phyloP scores from a whole-genome alignment of 2,329 filamentous ascomycete species.

The Sporothrix protearum region DNA sequence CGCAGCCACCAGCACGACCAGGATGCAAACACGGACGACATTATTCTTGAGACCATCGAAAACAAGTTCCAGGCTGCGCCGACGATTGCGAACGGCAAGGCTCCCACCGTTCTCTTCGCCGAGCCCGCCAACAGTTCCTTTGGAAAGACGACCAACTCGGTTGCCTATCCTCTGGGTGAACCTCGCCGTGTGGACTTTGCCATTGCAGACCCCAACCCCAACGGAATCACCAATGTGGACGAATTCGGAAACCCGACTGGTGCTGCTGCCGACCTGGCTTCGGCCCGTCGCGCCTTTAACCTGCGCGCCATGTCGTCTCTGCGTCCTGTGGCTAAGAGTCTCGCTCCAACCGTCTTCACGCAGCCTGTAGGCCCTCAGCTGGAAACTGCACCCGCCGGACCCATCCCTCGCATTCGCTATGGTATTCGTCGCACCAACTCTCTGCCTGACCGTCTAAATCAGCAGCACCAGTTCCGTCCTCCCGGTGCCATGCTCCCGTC shows the following conservation, averaged over 20 bases:
- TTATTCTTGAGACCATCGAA: conserved; percentile 34
- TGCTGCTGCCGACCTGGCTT: conserved; percentile 35
- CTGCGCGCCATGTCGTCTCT: conserved; percentile 61
- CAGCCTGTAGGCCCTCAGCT: conserved; percentile 39
- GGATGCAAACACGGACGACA: conserved; percentile 32
- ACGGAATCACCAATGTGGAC: conserved; percentile 23
- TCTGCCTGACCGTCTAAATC: conserved; percentile 64
- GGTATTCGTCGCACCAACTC: conserved; percentile 72
- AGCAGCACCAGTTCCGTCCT: conserved; percentile 42
- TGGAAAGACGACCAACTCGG: neutral
- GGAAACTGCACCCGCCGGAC: conserved; percentile 39
- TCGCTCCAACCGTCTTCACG: conserved; percentile 69
- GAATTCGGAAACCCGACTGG: conserved; percentile 15
- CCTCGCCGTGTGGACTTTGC: conserved; percentile 45
- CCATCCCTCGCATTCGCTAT: conserved; percentile 56
- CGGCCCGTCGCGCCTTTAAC: conserved; percentile 49
- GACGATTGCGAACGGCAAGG: neutral
- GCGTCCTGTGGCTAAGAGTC: conserved; percentile 59
- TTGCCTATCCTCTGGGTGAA: conserved; percentile 26
- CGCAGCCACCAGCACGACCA: conserved; percentile 35
- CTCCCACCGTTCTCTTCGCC: neutral
- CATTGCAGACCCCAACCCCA: conserved; percentile 33
- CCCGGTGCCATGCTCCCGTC: conserved; percentile 51
- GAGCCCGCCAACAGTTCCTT: neutral
- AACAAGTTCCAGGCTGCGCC: neutral